Evolutionary conservation across 148 eudicot species (phyloP), one percentile per base, ranked within the genome.

Genomic region (Drosera capensis): DNA sequence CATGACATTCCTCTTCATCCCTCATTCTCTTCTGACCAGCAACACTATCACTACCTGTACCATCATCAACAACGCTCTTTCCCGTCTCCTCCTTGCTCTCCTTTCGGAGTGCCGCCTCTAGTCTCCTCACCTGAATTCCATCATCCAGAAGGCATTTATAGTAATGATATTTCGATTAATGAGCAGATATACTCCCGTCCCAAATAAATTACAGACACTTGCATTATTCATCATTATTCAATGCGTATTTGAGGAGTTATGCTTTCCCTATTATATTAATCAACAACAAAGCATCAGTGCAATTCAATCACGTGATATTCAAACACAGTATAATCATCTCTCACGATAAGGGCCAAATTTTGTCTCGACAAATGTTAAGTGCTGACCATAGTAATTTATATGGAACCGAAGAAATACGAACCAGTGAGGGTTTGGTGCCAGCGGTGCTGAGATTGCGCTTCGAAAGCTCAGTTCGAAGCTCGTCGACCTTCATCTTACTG

Each of bases 341-440:
- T 17, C 12, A 3, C 20, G 7, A 25, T 20, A 8, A 28, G 21
- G 47, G 30, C 40, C 14, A 45, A 17, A 29, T 16, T 19, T 19
- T 1, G 14, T 19, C 7, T n/a, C n/a, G n/a, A n/a, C n/a, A n/a
- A n/a, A n/a, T n/a, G n/a, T n/a, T n/a, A n/a, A n/a, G n/a, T n/a
- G n/a, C n/a, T n/a, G n/a, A n/a, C n/a, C n/a, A n/a, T n/a, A n/a
- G n/a, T n/a, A 36, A 12, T 16, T 25, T 29, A 13, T 11, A 39
- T 9, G 8, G 5, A 14, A 7, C 3, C 22, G 28, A 5, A 21
- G 11, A 11, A 22, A 17, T 5, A 3, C 35, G n/a, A n/a, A 75
- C 96, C 72, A 87, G 64, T 9, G 58, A 61, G 51, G 78, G 74
- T 63, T 87, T 87, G 40, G 52, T 66, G 45, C 96, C 96, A 55